These are phyloP conservation scores for Peronosclerospora sorghi DNA, from an alignment of 352 stramenopile species.

Conservation along the genomic window DNA sequence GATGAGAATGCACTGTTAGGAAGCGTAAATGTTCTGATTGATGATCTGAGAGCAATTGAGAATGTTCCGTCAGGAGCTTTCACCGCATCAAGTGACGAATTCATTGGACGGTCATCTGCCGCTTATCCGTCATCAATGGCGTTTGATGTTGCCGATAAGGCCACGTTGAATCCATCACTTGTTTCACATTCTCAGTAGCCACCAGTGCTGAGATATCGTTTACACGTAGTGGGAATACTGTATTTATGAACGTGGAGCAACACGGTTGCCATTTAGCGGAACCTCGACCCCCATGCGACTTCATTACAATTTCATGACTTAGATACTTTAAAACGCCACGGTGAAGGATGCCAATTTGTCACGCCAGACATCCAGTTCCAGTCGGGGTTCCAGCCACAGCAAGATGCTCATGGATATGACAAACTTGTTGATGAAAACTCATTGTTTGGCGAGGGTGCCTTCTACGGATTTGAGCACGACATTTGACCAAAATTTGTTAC, in stretches of 20 bases:
- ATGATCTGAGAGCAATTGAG: too few species aligned
- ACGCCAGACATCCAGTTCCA: conserved; percentile 14
- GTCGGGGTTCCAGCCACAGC: conserved; percentile 7
- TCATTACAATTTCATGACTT: conserved; percentile 7
- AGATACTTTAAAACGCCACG: conserved; percentile 11
- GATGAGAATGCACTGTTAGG: too few species aligned
- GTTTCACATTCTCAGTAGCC: conserved; percentile 7
- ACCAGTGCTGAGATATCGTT: conserved; percentile 15
- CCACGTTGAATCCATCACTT: conserved; percentile 1
- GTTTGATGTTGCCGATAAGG: conserved; percentile 6
- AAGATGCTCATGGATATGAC: conserved; percentile 1
- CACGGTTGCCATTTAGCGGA: conserved; percentile 2
- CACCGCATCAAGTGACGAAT: conserved; percentile 13
- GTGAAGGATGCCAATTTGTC: conserved; percentile 12
- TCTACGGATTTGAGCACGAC: conserved; percentile 15
- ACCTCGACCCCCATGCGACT: conserved; percentile 3
- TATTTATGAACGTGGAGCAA: conserved; percentile 26
- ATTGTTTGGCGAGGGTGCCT: conserved; percentile 15
- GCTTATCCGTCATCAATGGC: background rate
- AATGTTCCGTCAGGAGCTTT: too few species aligned
- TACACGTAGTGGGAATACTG: conserved; percentile 25
- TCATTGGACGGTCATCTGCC: conserved; percentile 14
- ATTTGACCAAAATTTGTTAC: conserved; percentile 10
- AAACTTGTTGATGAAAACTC: conserved; percentile 11
- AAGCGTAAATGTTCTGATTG: too few species aligned